A percentile compares a stretch with the other conserved stretches of the same genome.
These are phyloP conservation scores for Mucor irregularis DNA, from an alignment of 371 early-diverging fungal species.

Conservation along the genomic window DNA sequence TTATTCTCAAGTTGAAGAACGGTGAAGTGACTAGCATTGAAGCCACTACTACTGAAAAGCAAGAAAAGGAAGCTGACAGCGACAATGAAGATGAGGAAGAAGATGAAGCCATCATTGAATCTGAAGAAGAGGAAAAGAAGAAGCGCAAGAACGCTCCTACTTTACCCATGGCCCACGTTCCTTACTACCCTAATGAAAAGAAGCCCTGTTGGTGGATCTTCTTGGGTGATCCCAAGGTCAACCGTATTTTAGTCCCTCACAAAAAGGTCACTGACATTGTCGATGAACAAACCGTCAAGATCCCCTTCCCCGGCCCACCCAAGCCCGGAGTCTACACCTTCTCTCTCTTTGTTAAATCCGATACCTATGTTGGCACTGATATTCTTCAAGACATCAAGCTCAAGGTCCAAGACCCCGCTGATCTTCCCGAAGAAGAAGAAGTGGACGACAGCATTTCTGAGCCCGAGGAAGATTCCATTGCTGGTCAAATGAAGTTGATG, in stretches of 20 bases:
- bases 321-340: constrained; percentile 84
- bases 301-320: constrained; percentile 95
- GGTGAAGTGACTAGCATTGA: constrained; percentile 29
- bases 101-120: constrained; percentile 30
- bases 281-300: constrained; percentile 65
- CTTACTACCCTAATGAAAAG: constrained; percentile 72
- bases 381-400: constrained; percentile 74
- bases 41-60: too few species aligned
- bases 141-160: constrained; percentile 18
- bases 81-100: constrained; percentile 29
- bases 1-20: constrained; percentile 61
- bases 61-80: background rate
- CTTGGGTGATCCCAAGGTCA: constrained; percentile 81
- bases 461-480: constrained; percentile 94
- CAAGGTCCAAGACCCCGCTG: constrained; percentile 67
- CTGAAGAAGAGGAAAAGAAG: constrained; percentile 38
- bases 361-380: constrained; percentile 86
- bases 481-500: constrained; percentile 89
- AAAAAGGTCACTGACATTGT: constrained; percentile 77
- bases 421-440: constrained; percentile 71
- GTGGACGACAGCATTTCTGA: constrained; percentile 94
- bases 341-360: constrained; percentile 83
- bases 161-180: constrained; percentile 61
- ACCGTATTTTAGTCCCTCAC: constrained; percentile 81
- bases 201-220: constrained; percentile 93